Base-by-base conservation (phyloP, 352 stramenopile species). In the Globisporangium apiculatum region DNA sequence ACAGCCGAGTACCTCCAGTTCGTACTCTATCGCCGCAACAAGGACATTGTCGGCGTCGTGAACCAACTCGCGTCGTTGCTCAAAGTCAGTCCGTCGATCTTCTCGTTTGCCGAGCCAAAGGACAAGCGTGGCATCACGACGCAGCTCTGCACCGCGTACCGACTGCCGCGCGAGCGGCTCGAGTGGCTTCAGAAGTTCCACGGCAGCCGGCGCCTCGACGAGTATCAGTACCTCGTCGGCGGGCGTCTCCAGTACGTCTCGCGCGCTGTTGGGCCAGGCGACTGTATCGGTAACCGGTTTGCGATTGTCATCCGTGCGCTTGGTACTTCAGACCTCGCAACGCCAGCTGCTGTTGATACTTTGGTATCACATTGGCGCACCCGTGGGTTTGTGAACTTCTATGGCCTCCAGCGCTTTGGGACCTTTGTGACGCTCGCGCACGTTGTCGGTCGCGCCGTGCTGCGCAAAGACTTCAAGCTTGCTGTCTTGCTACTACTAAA, bases 1-100 rank as follows among this genome's bases (percentile, higher is more conserved):
- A 46, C 56, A 79, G 87, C 86, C 58, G 81, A 98, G 49, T 98
- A 94, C 73, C 68, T 98, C 49, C 79, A 92, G 62, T 98, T 99
- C 74, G 87, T 98, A 31, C 66, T 99, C 3, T 98, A 98, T 82
- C 98, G 98, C 65, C 91, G 97, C 70, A 99, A 99, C 76, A 90
- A 93, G 66, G 96, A 99, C 63, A 98, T 94, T 11, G 82, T 87
- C 17, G 91, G 78, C 15, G 76, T 89, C 31, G 83, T 96, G 67
- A 76, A 83, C 50, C 85, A 94, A 61, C 56, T 97, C 11, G 76
- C 75, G 36, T 86, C 86, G n/a, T 69, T 77, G 11, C 69, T 95
- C 61, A 77, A 83, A 18, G 54, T 89, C 36, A 89, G 78, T 51
- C 68, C 83, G 11, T 81, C 83, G 40, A 61, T 73, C 18, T 91